These are phyloP conservation scores for Waltergamsia citrina DNA, from an alignment of 2,329 filamentous ascomycete species.

Conservation along the genomic window DNA sequence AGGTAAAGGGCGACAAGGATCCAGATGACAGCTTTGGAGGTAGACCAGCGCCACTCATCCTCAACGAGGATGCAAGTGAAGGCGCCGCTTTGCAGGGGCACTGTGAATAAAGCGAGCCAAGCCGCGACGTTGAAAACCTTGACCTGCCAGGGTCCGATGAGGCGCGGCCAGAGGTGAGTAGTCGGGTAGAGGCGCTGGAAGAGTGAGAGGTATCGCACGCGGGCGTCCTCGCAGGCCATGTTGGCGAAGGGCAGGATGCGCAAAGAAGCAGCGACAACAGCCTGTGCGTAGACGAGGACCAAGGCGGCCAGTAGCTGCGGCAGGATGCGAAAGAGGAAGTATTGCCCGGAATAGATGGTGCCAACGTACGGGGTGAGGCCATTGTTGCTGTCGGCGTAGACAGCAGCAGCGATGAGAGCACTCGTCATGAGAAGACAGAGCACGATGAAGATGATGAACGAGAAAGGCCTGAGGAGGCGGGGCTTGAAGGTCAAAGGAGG, in stretches of 20 bases:
- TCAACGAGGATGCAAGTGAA: conserved; percentile 56
- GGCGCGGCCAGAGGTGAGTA: conserved; percentile 52
- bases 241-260: conserved; percentile 69
- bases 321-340: conserved; percentile 80
- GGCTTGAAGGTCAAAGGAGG: conserved; percentile 61
- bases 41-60: conserved; percentile 66
- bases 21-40: conserved; percentile 73
- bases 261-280: conserved; percentile 63
- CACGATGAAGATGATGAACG: conserved; percentile 49
- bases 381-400: conserved; percentile 52
- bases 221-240: conserved; percentile 57
- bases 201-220: conserved; percentile 52
- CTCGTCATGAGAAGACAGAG: conserved; percentile 62
- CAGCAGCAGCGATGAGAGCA: conserved; percentile 62
- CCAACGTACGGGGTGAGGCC: conserved; percentile 61
- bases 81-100: conserved; percentile 71
- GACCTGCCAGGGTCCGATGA: conserved; percentile 55
- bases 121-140: conserved; percentile 57
- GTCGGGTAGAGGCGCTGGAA: conserved; percentile 61
- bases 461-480: conserved; percentile 55
- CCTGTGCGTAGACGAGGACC: conserved; percentile 68
- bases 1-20: conserved; percentile 65
- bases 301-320: conserved; percentile 67
- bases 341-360: conserved; percentile 59
- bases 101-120: conserved; percentile 71